phyloP scores from a whole-genome alignment of 768 basidiomycete species.

The Trametes gibbosa region DNA sequence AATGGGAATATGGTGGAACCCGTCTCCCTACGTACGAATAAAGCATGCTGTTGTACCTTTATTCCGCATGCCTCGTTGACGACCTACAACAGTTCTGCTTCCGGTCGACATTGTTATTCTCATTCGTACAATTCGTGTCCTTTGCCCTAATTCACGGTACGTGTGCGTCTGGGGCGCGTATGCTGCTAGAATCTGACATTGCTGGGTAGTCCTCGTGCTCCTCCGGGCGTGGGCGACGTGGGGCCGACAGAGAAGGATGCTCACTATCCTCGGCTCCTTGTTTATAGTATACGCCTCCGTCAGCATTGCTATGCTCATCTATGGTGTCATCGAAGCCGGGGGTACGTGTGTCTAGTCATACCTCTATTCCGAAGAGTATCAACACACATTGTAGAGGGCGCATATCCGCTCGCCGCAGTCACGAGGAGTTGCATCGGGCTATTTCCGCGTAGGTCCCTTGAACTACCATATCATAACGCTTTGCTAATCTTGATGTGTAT shows the following conservation, averaged over 20 bases:
- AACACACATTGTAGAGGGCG: background rate
- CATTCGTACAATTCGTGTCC: constrained; percentile 7
- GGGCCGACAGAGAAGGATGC: constrained; percentile 9
- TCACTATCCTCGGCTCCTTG: constrained; percentile 1
- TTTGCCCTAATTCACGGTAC: constrained; percentile 15
- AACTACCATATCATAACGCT: background rate
- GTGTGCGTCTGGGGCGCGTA: background rate
- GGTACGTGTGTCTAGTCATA: background rate
- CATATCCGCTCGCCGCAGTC: background rate
- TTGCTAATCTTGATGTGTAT: background rate
- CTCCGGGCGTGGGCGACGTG: constrained; percentile 19
- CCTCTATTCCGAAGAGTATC: background rate
- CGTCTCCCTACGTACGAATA: background rate
- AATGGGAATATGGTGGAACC: constrained; percentile 8
- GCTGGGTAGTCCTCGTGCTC: constrained; percentile 12
- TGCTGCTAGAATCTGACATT: too few relatives aligned
- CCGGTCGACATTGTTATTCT: background rate
- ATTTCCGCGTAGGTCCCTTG: constrained; percentile 6
- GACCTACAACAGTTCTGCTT: constrained; percentile 10
- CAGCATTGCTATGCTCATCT: constrained; percentile 4
- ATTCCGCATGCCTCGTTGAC: background rate
- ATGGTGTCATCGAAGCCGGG: constrained; percentile 3
- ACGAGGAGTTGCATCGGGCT: constrained; percentile 6
- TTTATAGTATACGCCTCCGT: constrained; percentile 6
- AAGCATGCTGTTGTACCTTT: too few relatives aligned